Conservation (phyloP, 495 filamentous ascomycete genomes). For the Neurospora sp. region DNA sequence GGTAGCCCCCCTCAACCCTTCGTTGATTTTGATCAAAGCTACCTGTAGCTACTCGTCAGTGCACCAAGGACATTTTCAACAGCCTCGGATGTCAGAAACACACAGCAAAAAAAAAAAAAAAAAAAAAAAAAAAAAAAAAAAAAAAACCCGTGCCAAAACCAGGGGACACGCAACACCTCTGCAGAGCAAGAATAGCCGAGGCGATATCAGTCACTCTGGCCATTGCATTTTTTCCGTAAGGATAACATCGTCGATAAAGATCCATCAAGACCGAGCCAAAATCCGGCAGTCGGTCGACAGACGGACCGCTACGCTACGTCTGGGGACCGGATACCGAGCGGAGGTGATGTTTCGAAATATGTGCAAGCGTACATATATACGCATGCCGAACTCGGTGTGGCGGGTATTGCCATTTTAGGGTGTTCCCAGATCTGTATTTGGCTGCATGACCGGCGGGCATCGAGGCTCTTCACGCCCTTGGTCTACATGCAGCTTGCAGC, state of each 20-base stretch:
- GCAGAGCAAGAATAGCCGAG: neutral
- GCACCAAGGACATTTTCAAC: too few relatives aligned
- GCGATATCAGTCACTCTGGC: neutral
- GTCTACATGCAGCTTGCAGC: neutral
- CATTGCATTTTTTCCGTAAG: neutral
- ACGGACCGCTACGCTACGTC: too few relatives aligned
- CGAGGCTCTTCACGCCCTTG: neutral
- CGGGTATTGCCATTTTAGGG: neutral
- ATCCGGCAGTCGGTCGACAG: neutral
- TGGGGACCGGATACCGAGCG: too few relatives aligned
- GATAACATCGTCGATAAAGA: neutral
- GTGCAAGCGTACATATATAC: neutral
- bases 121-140: too few relatives aligned
- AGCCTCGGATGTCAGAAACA: too few relatives aligned
- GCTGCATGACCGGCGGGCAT: neutral
- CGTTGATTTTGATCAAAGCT: too few relatives aligned
- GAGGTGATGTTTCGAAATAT: neutral
- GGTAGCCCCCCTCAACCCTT: too few relatives aligned
- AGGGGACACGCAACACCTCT: neutral
- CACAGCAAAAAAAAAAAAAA: too few relatives aligned
- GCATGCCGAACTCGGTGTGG: neutral
- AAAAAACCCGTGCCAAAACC: too few relatives aligned
- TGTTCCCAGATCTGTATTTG: neutral
- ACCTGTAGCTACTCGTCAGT: too few relatives aligned
- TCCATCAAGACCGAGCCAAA: neutral